phyloP scores from a whole-genome alignment of 2,329 filamentous ascomycete genomes.

The Pseudodiploospora longispora region DNA sequence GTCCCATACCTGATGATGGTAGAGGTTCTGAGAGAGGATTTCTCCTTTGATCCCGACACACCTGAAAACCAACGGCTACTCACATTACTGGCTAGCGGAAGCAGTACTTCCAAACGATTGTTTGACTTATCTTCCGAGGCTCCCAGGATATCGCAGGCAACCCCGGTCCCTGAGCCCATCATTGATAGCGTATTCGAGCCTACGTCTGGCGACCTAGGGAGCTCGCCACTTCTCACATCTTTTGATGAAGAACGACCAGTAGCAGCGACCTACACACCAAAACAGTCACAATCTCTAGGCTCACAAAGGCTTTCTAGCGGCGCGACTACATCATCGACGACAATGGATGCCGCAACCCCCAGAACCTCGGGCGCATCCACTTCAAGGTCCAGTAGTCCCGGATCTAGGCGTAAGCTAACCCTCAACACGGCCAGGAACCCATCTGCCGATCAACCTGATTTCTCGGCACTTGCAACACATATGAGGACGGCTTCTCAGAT shows the following conservation, averaged over 20 bases:
- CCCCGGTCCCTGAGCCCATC: slow-evolving; percentile 34
- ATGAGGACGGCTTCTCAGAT: slow-evolving; percentile 85
- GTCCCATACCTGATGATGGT: slow-evolving; percentile 82
- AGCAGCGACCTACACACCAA: slow-evolving; percentile 17
- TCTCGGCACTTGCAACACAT: slow-evolving; percentile 74
- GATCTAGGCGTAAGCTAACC: slow-evolving; percentile 51
- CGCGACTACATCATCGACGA: slow-evolving; percentile 50
- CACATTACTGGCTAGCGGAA: slow-evolving; percentile 47
- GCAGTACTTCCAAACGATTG: slow-evolving; percentile 49
- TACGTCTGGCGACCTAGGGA: slow-evolving; percentile 68
- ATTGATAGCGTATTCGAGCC: slow-evolving; percentile 78
- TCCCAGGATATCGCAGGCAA: slow-evolving; percentile 39
- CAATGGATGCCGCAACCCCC: slow-evolving; percentile 55
- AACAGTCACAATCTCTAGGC: slow-evolving; percentile 20
- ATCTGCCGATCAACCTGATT: slow-evolving; percentile 64
- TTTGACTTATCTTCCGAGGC: slow-evolving; percentile 62
- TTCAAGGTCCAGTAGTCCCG: slow-evolving; percentile 62
- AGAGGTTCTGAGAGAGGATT: slow-evolving; percentile 73
- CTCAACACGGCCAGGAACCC: slow-evolving; percentile 46
- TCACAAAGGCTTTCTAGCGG: slow-evolving; percentile 53
- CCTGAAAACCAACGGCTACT: slow-evolving; percentile 63
- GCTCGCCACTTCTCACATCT: slow-evolving; percentile 58
- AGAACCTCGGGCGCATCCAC: slow-evolving; percentile 61
- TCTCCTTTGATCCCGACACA: slow-evolving; percentile 70
- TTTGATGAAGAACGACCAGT: slow-evolving; percentile 38